Percentiles rank a stretch among this genome's conserved stretches.
phyloP scores from a whole-genome alignment of 2,329 filamentous ascomycete species.

The Arachnopeziza araneosa region DNA sequence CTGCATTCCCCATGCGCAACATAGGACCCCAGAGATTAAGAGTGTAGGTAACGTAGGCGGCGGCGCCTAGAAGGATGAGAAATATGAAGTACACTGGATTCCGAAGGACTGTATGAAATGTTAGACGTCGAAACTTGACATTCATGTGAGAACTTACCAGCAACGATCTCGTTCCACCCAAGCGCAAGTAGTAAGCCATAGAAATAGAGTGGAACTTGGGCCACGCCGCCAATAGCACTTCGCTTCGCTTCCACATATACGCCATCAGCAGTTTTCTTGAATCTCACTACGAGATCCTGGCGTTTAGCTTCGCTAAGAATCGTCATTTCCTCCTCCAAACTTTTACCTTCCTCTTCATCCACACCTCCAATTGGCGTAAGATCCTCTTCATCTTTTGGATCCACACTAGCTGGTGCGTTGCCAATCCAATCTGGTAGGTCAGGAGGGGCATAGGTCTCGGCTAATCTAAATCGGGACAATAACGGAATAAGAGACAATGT shows the following conservation, averaged over 20 bases:
- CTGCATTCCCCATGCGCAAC: conserved; percentile 89
- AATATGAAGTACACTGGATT: conserved; percentile 93
- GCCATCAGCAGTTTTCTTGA: conserved; percentile 97
- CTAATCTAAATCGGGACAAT: conserved; percentile 75
- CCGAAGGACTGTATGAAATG: conserved; percentile 62
- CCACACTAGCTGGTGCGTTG: conserved; percentile 65
- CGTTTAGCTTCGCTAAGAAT: conserved; percentile 86
- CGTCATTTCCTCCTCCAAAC: conserved; percentile 91
- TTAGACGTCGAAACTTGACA: background rate
- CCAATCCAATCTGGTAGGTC: conserved; percentile 85
- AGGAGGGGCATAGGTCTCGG: conserved; percentile 67
- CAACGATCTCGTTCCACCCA: conserved; percentile 98
- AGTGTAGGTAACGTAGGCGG: conserved; percentile 83
- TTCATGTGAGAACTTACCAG: conserved; percentile 56
- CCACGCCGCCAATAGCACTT: conserved; percentile 90
- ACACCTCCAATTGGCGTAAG: conserved; percentile 84
- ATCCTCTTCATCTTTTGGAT: conserved; percentile 84
- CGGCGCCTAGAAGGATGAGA: conserved; percentile 68
- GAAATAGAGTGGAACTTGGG: conserved; percentile 91
- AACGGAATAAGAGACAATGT: conserved; percentile 88
- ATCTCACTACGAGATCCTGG: conserved; percentile 85
- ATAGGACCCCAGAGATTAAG: conserved; percentile 96
- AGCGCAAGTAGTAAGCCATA: conserved; percentile 83
- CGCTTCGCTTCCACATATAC: conserved; percentile 98
- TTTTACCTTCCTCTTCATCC: conserved; percentile 92